A percentile compares a stretch with the other conserved stretches of the same genome.
Conservation (phyloP, 169 alveolate species). For the Plasmodium vivax region DNA sequence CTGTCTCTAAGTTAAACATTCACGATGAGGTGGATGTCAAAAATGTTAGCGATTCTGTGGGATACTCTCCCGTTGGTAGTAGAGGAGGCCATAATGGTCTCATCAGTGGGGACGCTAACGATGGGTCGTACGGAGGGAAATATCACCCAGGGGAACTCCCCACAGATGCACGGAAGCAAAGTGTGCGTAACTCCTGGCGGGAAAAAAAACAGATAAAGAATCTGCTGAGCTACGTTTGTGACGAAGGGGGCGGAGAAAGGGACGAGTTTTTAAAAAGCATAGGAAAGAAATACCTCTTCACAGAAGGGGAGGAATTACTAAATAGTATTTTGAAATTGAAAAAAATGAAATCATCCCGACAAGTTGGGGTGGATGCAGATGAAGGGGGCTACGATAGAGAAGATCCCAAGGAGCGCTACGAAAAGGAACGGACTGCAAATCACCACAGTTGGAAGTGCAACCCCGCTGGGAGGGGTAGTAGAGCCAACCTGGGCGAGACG, state of each 20-base stretch:
- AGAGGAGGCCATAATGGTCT: neutral
- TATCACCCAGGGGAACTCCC: neutral
- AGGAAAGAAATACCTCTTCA: neutral
- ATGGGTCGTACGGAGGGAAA: neutral
- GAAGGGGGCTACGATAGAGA: neutral
- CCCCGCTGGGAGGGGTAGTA: neutral
- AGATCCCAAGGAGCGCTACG: neutral
- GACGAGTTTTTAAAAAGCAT: neutral
- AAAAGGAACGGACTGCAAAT: neutral
- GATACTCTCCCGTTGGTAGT: neutral
- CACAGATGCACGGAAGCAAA: neutral
- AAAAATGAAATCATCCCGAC: neutral
- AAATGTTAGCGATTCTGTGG: neutral
- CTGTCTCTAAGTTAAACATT: neutral
- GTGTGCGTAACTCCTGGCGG: neutral
- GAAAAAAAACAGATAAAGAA: neutral
- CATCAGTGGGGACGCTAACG: neutral
- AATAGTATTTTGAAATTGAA: slow-evolving; percentile 10
- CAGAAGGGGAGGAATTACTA: slow-evolving; percentile 9
- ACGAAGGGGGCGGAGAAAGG: neutral
- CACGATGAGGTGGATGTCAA: neutral
- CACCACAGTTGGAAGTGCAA: neutral
- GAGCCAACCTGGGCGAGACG: neutral
- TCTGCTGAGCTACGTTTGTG: neutral
- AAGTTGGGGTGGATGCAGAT: neutral